Conservation (phyloP, 371 early-diverging fungal species). For the Mucor saturninus region DNA sequence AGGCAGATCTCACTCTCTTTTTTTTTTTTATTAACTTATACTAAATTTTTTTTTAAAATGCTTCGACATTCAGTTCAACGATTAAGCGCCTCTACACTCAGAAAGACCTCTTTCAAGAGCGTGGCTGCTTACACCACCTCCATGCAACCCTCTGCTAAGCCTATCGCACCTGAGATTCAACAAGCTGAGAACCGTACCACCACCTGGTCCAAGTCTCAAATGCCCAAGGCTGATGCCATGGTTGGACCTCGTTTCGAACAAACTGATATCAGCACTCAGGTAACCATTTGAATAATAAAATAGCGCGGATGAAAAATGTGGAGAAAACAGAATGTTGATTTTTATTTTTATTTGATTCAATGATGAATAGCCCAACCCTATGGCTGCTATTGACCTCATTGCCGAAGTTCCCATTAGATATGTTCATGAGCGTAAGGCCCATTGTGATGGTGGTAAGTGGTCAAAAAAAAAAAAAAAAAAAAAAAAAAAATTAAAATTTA, state of each 20-base stretch:
- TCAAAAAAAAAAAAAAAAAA: not conserved
- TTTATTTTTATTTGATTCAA: not conserved
- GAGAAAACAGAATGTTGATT: not conserved
- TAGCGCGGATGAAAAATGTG: not conserved
- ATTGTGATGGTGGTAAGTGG: slow-evolving; percentile 86
- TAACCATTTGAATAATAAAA: slow-evolving; percentile 24
- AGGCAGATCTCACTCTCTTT: not conserved
- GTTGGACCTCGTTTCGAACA: slow-evolving; percentile 91
- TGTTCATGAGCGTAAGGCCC: slow-evolving; percentile 75
- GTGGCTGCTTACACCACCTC: slow-evolving; percentile 40
- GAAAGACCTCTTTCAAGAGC: slow-evolving; percentile 19
- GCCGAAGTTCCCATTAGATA: slow-evolving; percentile 82
- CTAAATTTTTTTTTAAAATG: slow-evolving; percentile 16
- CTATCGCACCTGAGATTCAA: slow-evolving; percentile 38
- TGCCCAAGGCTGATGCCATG: slow-evolving; percentile 71
- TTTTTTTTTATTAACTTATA: not conserved
- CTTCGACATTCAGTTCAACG: slow-evolving; percentile 36
- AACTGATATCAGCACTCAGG: slow-evolving; percentile 82
- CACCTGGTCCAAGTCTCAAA: slow-evolving; percentile 83
- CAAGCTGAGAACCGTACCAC: slow-evolving; percentile 79
- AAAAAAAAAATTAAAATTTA: not conserved
- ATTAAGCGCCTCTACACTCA: slow-evolving; percentile 6
- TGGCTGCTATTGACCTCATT: slow-evolving; percentile 93
- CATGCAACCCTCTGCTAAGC: slow-evolving; percentile 43
- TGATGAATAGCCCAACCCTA: slow-evolving; percentile 77